Base-by-base conservation (phyloP, 108 stramenopile genomes). In the Cyclotella atomus region DNA sequence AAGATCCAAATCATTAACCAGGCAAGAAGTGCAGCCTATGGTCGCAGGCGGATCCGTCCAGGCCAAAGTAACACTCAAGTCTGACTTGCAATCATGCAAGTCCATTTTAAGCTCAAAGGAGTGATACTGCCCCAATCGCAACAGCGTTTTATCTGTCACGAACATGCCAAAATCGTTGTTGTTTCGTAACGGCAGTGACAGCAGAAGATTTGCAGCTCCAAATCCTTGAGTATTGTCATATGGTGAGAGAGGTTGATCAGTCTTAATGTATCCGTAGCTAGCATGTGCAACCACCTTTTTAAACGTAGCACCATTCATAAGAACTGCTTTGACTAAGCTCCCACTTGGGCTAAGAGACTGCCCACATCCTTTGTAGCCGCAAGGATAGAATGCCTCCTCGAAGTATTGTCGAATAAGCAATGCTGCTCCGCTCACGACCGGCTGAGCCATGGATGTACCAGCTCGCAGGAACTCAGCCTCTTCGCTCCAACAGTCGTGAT, bases 391-490 rank as follows among this genome's bases (percentile, higher is more conserved):
- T 6, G 83, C 86, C 54, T 88, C 87, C 20, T 45, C 47, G 59
- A 88, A 88, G 68, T 89, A 92, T 68, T 92, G 91, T 16, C 86
- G 59, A 9, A 95, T 60, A 10, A 93, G 60, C 25, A 91, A 87
- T 1, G 88, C 90, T 2, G 88, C 77, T 19, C 94, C 94, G 12
- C 88, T 78, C 16, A 88, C 82, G 8, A 91, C 59, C 10, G 94
- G 94, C 16, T 89, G 83, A 45, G 94, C 87, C 86, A 91, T 92
- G 2, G 65, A 72, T 15, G 85, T 86, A 8, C 85, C 85, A 3
- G 53, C 53, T 57, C 25, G 21, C 2, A 70, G 62, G 35, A 34
- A 29, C 30, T 60, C 59, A 0, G 74, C 29, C 23, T 65, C 73
- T 34, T 79, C 34, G 5, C 46, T 25, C 19, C 60, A 47, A 36